These are phyloP conservation scores for Dendrobium huoshanense DNA, from an alignment of 106 monocot genomes.

Conservation along the genomic window DNA sequence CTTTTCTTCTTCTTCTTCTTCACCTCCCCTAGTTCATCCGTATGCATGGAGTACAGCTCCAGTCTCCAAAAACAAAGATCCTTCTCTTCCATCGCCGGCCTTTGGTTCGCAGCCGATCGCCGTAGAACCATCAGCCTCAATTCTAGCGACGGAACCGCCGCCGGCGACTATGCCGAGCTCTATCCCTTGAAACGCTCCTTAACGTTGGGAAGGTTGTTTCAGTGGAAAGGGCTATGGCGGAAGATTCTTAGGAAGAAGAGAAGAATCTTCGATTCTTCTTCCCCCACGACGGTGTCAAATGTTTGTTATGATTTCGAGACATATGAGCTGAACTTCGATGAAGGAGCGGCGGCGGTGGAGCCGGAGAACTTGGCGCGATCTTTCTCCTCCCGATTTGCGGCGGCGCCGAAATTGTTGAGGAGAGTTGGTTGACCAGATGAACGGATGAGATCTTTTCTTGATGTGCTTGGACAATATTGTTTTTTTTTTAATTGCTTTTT, in stretches of 20 bases:
- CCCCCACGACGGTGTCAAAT: not conserved
- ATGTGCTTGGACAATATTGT: no score
- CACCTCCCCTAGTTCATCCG: not conserved
- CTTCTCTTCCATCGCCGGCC: constrained; percentile 13
- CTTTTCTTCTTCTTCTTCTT: not conserved
- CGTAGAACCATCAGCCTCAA: not conserved
- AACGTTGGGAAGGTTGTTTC: not conserved
- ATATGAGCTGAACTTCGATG: constrained; percentile 76
- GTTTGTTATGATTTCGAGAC: constrained; percentile 39
- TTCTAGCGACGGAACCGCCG: no score
- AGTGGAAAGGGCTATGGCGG: constrained; percentile 41
- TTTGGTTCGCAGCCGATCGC: constrained; percentile 5
- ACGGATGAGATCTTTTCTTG: not conserved
- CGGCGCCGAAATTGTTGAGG: constrained; percentile 21
- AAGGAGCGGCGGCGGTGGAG: constrained; percentile 52
- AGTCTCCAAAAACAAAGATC: constrained; percentile 24
- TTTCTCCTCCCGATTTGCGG: constrained; percentile 67
- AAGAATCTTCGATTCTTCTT: constrained; percentile 15
- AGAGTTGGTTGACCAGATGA: constrained; percentile 9
- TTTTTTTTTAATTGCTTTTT: no score
- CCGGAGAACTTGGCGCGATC: constrained; percentile 50
- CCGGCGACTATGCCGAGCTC: not conserved
- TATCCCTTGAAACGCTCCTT: no score
- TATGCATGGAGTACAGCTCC: constrained; percentile 7
- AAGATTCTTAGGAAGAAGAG: constrained; percentile 45